A percentile compares a stretch with the other conserved stretches of the same genome.
Conservation (phyloP, 306 rosid species). For the Fragaria nilgerrensis region DNA sequence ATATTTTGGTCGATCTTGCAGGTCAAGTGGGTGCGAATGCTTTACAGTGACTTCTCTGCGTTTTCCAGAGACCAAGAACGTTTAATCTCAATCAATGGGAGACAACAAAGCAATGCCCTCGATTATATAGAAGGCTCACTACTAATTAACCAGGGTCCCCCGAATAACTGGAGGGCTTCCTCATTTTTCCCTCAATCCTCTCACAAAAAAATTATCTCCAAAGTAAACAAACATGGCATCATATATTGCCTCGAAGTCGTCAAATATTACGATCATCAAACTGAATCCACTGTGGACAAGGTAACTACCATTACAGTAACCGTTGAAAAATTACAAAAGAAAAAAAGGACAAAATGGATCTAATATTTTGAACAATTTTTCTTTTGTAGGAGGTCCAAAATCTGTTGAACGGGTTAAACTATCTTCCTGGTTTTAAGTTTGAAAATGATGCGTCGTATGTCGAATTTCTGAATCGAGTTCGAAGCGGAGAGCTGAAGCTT, state of each 20-base stretch:
- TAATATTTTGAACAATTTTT: not conserved
- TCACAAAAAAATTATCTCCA: slow-evolving; percentile 57
- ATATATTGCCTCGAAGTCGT: slow-evolving; percentile 75
- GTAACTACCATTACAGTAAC: slow-evolving; percentile 27
- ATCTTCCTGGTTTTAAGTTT: slow-evolving; percentile 55
- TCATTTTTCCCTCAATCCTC: slow-evolving; percentile 81
- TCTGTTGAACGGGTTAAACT: slow-evolving; percentile 49
- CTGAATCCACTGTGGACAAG: slow-evolving; percentile 39
- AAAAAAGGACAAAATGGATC: too few relatives aligned
- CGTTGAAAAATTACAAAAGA: too few relatives aligned
- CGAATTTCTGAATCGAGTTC: slow-evolving; percentile 77
- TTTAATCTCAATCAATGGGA: slow-evolving; percentile 39
- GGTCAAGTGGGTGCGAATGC: slow-evolving; percentile 80
- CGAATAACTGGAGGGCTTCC: slow-evolving; percentile 77
- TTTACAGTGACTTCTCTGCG: slow-evolving; percentile 59
- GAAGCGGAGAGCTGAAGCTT: slow-evolving; percentile 71
- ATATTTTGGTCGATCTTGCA: slow-evolving; percentile 24
- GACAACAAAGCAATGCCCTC: slow-evolving; percentile 42
- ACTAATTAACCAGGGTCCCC: slow-evolving; percentile 67
- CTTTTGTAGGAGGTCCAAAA: slow-evolving; percentile 48
- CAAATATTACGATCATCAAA: slow-evolving; percentile 55
- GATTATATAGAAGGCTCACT: slow-evolving; percentile 76
- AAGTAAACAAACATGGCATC: slow-evolving; percentile 42
- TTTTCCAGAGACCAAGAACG: slow-evolving; percentile 38
- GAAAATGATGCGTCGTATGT: slow-evolving; percentile 59